Evolutionary conservation across 768 basidiomycete genomes (phyloP).

Genomic region (Gymnopilus dilepis): DNA sequence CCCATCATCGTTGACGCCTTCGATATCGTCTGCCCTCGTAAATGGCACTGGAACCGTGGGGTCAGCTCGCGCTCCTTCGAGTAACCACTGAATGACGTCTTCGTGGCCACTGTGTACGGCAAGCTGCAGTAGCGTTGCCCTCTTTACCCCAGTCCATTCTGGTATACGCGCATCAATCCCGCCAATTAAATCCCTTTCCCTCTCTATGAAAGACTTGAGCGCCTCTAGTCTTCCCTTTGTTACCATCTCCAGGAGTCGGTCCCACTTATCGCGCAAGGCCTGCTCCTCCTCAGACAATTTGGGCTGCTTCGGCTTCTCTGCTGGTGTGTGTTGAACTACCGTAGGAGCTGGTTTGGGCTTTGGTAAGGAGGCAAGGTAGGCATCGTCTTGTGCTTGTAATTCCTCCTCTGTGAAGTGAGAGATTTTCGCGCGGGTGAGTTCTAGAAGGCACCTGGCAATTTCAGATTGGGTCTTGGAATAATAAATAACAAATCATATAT

Average conservation of each 20-base stretch:
- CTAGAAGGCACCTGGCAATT: slow-evolving; percentile 82
- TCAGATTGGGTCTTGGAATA: slow-evolving; percentile 85
- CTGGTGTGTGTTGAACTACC: slow-evolving; percentile 36
- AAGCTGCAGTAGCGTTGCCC: slow-evolving; percentile 76
- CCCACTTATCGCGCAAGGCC: slow-evolving; percentile 77
- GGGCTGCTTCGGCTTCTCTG: slow-evolving; percentile 53
- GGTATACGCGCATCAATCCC: slow-evolving; percentile 69
- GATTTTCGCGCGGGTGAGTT: slow-evolving; percentile 83
- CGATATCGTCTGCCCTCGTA: slow-evolving; percentile 33
- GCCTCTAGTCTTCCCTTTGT: slow-evolving; percentile 85
- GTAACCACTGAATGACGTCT: slow-evolving; percentile 73
- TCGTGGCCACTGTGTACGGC: slow-evolving; percentile 78
- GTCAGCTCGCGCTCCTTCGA: slow-evolving; percentile 78
- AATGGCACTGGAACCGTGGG: slow-evolving; percentile 73
- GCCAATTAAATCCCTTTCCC: slow-evolving; percentile 63
- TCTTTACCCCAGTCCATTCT: slow-evolving; percentile 67
- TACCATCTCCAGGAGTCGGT: slow-evolving; percentile 87
- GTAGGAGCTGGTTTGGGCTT: slow-evolving; percentile 68
- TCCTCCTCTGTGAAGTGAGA: slow-evolving; percentile 88
- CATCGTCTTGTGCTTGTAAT: slow-evolving; percentile 86
- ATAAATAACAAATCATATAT: neutral
- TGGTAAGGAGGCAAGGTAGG: slow-evolving; percentile 86
- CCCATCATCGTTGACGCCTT: slow-evolving; percentile 32
- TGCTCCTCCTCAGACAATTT: slow-evolving; percentile 86
- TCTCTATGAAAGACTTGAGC: slow-evolving; percentile 79